These are phyloP conservation scores for Hebeloma cylindrosporum DNA, from an alignment of 768 basidiomycete species.

Conservation along the genomic window DNA sequence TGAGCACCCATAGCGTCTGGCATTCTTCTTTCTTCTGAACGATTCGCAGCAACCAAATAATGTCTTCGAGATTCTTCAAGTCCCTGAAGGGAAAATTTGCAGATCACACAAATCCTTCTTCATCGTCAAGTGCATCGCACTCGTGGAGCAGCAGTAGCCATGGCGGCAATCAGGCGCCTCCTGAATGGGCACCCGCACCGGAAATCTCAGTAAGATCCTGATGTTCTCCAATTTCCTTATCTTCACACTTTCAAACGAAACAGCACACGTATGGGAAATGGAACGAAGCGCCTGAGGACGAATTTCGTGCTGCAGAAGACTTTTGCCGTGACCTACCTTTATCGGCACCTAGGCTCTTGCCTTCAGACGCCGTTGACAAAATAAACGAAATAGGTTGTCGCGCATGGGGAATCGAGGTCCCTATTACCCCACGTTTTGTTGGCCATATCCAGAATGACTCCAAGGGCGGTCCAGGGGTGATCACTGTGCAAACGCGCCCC, in stretches of 20 bases:
- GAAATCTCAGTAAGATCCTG: constrained; percentile 40
- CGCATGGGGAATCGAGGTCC: constrained; percentile 54
- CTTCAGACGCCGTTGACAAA: constrained; percentile 52
- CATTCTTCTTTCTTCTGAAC: not conserved
- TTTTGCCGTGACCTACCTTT: constrained; percentile 48
- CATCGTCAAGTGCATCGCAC: not conserved
- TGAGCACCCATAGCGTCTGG: too few relatives aligned
- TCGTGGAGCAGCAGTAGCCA: not conserved
- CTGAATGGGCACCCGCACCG: constrained; percentile 60
- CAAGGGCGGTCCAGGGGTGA: constrained; percentile 33
- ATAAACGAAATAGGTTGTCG: constrained; percentile 46
- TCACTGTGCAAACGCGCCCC: constrained; percentile 40
- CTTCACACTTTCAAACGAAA: not conserved
- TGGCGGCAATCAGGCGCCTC: constrained; percentile 33
- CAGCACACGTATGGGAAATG: constrained; percentile 49
- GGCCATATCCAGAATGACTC: constrained; percentile 42
- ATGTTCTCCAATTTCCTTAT: not conserved
- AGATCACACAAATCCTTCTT: not conserved
- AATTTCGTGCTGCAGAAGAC: constrained; percentile 48
- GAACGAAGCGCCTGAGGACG: constrained; percentile 57
- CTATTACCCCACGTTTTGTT: constrained; percentile 41
- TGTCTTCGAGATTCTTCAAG: constrained; percentile 15
- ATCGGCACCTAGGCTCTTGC: constrained; percentile 44
- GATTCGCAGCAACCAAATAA: constrained; percentile 2
- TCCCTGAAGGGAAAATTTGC: constrained; percentile 12